A percentile compares a stretch with the other conserved stretches of the same genome.
Evolutionary conservation across 2,329 filamentous ascomycete genomes (phyloP).

Genomic region (Tolypocladium sp.): DNA sequence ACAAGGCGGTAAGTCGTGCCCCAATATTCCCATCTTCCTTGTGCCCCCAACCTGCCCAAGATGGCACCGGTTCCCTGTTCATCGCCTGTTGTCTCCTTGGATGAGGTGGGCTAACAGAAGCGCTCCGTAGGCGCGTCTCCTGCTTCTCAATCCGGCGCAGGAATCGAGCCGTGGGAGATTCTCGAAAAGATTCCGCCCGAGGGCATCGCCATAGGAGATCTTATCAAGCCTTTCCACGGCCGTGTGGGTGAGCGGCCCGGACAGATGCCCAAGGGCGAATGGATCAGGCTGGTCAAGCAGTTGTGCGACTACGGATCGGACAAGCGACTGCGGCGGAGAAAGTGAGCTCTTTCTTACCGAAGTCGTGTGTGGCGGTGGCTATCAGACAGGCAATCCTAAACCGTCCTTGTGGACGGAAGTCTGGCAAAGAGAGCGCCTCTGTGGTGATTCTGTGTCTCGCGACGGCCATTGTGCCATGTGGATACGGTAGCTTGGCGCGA

Average conservation of each 20-base stretch:
- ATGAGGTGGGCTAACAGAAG: slow-evolving; percentile 1
- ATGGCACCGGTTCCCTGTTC: not conserved
- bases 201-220: slow-evolving; percentile 44
- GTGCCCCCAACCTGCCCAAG: not conserved
- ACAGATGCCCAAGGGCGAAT: slow-evolving; percentile 43
- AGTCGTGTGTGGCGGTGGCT: not conserved
- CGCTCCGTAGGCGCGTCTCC: slow-evolving; percentile 19
- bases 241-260: slow-evolving; percentile 43
- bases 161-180: slow-evolving; percentile 43
- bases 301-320: slow-evolving; percentile 44
- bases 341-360: slow-evolving; percentile 9
- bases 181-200: slow-evolving; percentile 42
- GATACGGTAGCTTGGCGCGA: not conserved
- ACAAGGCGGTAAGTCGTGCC: slow-evolving; percentile 25
- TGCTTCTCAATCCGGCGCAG: slow-evolving; percentile 19
- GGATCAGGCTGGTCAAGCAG: slow-evolving; percentile 50
- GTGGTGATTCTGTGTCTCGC: not conserved
- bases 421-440: not conserved
- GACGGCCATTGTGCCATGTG: not conserved
- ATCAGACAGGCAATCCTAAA: not conserved
- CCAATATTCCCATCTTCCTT: not conserved
- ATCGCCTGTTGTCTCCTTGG: not conserved
- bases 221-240: slow-evolving; percentile 44
- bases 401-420: not conserved
- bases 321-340: slow-evolving; percentile 39